Conservation (phyloP, 2,329 filamentous ascomycete species). For the Hypoxylon sp. region DNA sequence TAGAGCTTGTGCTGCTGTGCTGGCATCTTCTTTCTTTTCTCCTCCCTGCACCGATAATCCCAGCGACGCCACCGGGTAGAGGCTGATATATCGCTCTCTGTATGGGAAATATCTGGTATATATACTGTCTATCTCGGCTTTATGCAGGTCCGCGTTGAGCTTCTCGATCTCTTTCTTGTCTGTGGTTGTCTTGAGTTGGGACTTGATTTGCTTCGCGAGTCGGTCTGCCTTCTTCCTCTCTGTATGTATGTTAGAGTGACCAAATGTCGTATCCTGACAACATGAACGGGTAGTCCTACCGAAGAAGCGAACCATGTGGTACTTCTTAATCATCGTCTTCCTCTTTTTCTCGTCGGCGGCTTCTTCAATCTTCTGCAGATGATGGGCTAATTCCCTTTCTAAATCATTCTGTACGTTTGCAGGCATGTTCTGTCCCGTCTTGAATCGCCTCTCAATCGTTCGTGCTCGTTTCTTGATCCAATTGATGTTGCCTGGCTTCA, state of each 20-base stretch:
- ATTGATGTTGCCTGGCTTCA: constrained; percentile 66
- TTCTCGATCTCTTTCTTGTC: constrained; percentile 66
- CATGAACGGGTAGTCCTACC: constrained; percentile 65
- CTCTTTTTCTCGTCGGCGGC: constrained; percentile 73
- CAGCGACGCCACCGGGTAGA: constrained; percentile 64
- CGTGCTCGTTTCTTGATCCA: constrained; percentile 80
- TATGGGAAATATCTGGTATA: constrained; percentile 82
- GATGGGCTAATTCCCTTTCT: constrained; percentile 79
- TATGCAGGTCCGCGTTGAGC: constrained; percentile 72
- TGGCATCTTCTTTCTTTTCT: constrained; percentile 59
- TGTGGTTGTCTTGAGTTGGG: constrained; percentile 67
- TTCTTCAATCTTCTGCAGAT: constrained; percentile 74
- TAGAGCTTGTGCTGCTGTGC: constrained; percentile 61
- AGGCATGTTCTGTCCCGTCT: constrained; percentile 73
- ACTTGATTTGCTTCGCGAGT: constrained; percentile 74
- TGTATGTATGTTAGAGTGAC: constrained; percentile 53
- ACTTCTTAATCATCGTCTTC: constrained; percentile 80
- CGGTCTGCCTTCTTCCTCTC: constrained; percentile 81
- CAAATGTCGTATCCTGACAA: background rate
- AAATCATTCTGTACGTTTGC: constrained; percentile 77
- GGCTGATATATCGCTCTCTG: constrained; percentile 77
- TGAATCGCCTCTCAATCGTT: constrained; percentile 76
- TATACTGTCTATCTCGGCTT: constrained; percentile 80
- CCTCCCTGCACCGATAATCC: constrained; percentile 56
- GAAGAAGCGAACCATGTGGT: constrained; percentile 89